These are phyloP conservation scores for Talaromyces sp. DNA, from an alignment of 2,329 filamentous ascomycete genomes.

Conservation along the genomic window DNA sequence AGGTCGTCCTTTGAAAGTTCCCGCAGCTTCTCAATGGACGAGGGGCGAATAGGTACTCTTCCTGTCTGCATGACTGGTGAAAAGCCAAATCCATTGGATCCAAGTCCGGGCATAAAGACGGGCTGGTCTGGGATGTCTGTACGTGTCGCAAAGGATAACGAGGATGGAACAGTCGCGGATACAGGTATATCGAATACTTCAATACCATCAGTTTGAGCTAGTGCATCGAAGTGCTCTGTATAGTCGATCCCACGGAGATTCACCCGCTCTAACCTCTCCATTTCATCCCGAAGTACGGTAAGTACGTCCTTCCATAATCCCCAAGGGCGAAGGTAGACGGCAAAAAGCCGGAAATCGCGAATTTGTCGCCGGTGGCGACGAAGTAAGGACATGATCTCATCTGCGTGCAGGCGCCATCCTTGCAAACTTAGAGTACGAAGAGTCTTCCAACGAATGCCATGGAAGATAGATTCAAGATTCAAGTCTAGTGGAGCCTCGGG, in stretches of 20 bases:
- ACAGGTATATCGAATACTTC: conserved; percentile 19
- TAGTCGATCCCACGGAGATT: conserved; percentile 66
- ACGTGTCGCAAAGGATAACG: conserved; percentile 23
- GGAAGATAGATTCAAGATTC: conserved; percentile 63
- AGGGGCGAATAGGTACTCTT: not conserved
- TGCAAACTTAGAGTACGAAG: conserved; percentile 67
- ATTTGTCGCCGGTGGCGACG: conserved; percentile 59
- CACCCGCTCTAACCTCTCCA: conserved; percentile 63
- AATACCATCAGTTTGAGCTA: conserved; percentile 23
- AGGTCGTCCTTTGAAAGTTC: conserved; percentile 34
- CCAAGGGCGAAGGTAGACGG: conserved; percentile 63
- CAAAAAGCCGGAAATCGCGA: conserved; percentile 61
- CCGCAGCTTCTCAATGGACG: conserved; percentile 26
- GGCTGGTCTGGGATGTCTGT: conserved; percentile 5
- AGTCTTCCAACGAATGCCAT: conserved; percentile 62
- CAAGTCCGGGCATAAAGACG: not conserved
- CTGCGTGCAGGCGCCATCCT: conserved; percentile 62
- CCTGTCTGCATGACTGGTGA: not conserved
- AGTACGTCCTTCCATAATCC: conserved; percentile 65
- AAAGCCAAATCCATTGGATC: not conserved
- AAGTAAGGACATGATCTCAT: conserved; percentile 63
- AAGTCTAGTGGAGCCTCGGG: conserved; percentile 59
- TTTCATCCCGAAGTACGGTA: conserved; percentile 57
- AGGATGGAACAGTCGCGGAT: conserved; percentile 9
- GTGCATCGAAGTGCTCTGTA: conserved; percentile 55